phyloP scores from a whole-genome alignment of 805 yeast genomes.

The Kodamaea neixiangensis region DNA sequence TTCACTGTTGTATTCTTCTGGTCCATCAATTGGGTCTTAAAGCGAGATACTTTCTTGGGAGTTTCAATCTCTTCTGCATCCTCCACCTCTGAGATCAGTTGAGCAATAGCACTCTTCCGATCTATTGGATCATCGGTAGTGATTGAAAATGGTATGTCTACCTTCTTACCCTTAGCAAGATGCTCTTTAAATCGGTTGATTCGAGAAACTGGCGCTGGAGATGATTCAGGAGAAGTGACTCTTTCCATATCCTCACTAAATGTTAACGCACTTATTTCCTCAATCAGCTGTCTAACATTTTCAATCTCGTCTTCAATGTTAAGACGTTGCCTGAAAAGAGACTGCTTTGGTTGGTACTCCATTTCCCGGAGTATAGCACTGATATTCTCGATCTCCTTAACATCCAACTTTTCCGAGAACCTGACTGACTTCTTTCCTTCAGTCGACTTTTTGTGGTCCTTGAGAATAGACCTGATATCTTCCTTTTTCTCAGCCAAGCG shows the following conservation, averaged over 20 bases:
- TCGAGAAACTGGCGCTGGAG: background rate
- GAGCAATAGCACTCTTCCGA: slow-evolving; percentile 13
- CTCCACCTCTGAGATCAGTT: slow-evolving; percentile 18
- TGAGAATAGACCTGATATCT: slow-evolving; percentile 5
- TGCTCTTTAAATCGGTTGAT: slow-evolving; percentile 1
- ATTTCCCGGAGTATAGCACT: slow-evolving; percentile 46
- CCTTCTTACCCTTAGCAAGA: slow-evolving; percentile 3
- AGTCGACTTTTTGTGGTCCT: background rate
- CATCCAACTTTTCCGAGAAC: slow-evolving; percentile 53
- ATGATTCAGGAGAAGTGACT: background rate
- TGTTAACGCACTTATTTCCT: background rate
- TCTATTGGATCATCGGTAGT: slow-evolving; percentile 13
- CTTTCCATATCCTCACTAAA: background rate
- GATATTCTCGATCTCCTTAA: slow-evolving; percentile 61
- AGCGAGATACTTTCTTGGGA: slow-evolving; percentile 9
- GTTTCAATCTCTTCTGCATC: slow-evolving; percentile 5
- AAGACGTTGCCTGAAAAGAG: slow-evolving; percentile 15
- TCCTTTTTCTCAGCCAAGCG: slow-evolving; percentile 13
- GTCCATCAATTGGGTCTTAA: slow-evolving; percentile 4
- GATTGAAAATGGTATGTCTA: background rate
- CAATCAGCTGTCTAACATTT: slow-evolving; percentile 1
- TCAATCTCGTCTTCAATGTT: slow-evolving; percentile 4
- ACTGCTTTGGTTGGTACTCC: slow-evolving; percentile 13
- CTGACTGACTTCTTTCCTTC: slow-evolving; percentile 45
- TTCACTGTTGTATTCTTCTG: background rate